Evolutionary conservation across 2,329 filamentous ascomycete genomes (phyloP).

Genomic region (Shiraia sp.): DNA sequence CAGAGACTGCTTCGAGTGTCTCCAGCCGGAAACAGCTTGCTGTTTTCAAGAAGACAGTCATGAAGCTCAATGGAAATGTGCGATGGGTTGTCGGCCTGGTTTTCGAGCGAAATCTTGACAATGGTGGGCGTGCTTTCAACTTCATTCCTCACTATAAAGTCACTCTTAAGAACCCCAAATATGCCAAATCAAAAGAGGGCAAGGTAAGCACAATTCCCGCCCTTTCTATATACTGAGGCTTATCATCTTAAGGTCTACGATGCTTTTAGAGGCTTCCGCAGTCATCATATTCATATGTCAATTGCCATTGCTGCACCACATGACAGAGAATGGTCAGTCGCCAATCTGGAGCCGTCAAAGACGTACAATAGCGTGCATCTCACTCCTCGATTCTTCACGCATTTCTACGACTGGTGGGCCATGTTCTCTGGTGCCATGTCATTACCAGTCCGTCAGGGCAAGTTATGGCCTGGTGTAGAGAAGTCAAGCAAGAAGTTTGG

Average conservation of each 20-base stretch:
- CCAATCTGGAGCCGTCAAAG: slow-evolving; percentile 73
- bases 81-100: slow-evolving; percentile 89
- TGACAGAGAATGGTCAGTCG: slow-evolving; percentile 81
- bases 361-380: slow-evolving; percentile 98
- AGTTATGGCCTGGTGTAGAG: slow-evolving; percentile 86
- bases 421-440: slow-evolving; percentile 95
- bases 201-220: slow-evolving; percentile 30
- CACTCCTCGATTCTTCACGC: slow-evolving; percentile 93
- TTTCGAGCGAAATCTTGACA: slow-evolving; percentile 81
- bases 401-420: slow-evolving; percentile 98
- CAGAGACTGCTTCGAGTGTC: slow-evolving; percentile 59
- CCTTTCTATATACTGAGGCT: not conserved
- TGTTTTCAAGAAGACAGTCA: slow-evolving; percentile 96
- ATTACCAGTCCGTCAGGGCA: slow-evolving; percentile 88
- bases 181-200: slow-evolving; percentile 63
- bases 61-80: slow-evolving; percentile 97
- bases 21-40: slow-evolving; percentile 72
- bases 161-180: slow-evolving; percentile 77
- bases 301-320: slow-evolving; percentile 86
- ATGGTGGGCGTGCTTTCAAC: slow-evolving; percentile 76
- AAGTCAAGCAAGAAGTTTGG: slow-evolving; percentile 99
- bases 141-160: slow-evolving; percentile 94
- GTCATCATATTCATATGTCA: slow-evolving; percentile 94
- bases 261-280: slow-evolving; percentile 95
- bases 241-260: slow-evolving; percentile 67